Evolutionary conservation across 257 asterid species (phyloP).

Genomic region (Ajuga chamaepitys): DNA sequence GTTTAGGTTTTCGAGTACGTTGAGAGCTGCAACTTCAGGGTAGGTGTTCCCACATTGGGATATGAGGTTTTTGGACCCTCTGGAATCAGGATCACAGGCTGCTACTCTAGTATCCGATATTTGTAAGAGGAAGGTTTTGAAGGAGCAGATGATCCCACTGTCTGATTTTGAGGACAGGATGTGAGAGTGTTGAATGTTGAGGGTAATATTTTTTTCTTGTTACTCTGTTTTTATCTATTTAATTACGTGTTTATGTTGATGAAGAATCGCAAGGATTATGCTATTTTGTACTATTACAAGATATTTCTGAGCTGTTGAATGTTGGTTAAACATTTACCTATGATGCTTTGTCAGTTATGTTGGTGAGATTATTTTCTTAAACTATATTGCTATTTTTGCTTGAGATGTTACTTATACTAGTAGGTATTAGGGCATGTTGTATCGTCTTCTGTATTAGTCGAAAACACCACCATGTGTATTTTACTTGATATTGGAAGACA

Average conservation of each 20-base stretch:
- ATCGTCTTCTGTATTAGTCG: too few relatives aligned
- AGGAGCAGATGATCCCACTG: constrained; percentile 44
- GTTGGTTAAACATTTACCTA: too few relatives aligned
- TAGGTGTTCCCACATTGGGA: constrained; percentile 53
- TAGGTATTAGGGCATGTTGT: too few relatives aligned
- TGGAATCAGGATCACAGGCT: constrained; percentile 23
- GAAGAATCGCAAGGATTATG: background rate
- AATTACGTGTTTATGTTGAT: background rate
- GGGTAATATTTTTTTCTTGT: background rate
- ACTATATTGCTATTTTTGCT: too few relatives aligned
- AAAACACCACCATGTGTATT: too few relatives aligned
- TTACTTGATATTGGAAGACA: too few relatives aligned
- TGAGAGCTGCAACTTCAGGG: constrained; percentile 44
- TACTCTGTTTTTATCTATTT: background rate
- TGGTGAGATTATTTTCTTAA: too few relatives aligned
- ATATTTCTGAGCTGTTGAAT: too few relatives aligned
- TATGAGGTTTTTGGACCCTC: constrained; percentile 34
- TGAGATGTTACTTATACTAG: too few relatives aligned
- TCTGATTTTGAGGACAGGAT: constrained; percentile 35
- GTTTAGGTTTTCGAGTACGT: constrained; percentile 29
- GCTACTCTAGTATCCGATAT: constrained; percentile 29
- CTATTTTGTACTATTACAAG: too few relatives aligned
- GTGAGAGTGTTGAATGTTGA: background rate
- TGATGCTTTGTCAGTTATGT: too few relatives aligned
- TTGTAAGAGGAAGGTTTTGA: constrained; percentile 41